Percentiles rank a stretch among this genome's conserved stretches.
Evolutionary conservation across 306 rosid genomes (phyloP).

Genomic region (Acacia melanoxylon): DNA sequence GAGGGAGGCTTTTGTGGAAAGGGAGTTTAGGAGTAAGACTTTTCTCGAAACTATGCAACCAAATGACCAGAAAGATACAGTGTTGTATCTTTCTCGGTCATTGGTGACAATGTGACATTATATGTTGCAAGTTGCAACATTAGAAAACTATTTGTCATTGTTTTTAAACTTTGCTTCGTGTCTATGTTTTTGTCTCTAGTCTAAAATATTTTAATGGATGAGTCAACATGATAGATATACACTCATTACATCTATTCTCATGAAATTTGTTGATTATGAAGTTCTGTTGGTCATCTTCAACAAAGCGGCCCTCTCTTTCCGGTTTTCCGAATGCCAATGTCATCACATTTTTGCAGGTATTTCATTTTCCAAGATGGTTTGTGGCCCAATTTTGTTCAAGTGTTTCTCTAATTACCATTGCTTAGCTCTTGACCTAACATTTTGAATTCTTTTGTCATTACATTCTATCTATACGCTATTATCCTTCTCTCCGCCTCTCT

Average conservation of each 20-base stretch:
- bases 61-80: too few species aligned
- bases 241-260: constrained; percentile 10
- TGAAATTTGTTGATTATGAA: constrained; percentile 31
- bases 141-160: neutral
- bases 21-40: too few species aligned
- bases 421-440: neutral
- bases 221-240: neutral
- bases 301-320: constrained; percentile 75
- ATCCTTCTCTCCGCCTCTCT: neutral
- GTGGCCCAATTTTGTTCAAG: neutral
- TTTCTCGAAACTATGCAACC: too few species aligned
- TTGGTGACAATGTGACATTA: neutral
- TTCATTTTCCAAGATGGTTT: constrained; percentile 26
- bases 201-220: neutral
- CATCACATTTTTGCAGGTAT: constrained; percentile 73
- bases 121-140: neutral
- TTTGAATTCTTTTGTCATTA: neutral
- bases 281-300: constrained; percentile 79
- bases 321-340: constrained; percentile 57
- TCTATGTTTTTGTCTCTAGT: neutral
- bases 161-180: neutral
- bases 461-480: neutral
- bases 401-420: neutral
- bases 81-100: neutral
- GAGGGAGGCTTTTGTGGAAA: too few species aligned